Evolutionary conservation across 805 yeast genomes (phyloP).

Genomic region (Wickerhamiella kurtzmanii): DNA sequence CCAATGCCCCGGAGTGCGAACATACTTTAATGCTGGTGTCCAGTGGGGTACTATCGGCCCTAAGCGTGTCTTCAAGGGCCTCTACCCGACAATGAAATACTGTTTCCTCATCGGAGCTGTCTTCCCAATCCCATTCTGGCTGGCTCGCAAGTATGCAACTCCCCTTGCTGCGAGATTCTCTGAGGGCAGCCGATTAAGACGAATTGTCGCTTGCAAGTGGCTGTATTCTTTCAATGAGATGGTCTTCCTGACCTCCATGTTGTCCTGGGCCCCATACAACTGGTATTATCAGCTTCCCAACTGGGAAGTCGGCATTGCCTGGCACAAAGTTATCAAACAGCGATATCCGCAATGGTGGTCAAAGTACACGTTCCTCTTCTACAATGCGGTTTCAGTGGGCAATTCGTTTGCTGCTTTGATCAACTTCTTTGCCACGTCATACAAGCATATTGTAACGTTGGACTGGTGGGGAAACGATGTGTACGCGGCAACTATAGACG

Average conservation of each 20-base stretch:
- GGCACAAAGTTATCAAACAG: slow-evolving; percentile 33
- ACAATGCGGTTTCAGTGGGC: slow-evolving; percentile 37
- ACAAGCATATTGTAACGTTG: slow-evolving; percentile 24
- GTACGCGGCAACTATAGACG: slow-evolving; percentile 3
- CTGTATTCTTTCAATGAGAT: slow-evolving; percentile 8
- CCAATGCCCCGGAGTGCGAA: slow-evolving; percentile 28
- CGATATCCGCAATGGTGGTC: slow-evolving; percentile 39
- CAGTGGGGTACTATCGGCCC: slow-evolving; percentile 52
- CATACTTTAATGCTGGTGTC: slow-evolving; percentile 36
- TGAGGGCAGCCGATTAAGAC: not conserved
- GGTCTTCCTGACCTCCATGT: slow-evolving; percentile 3
- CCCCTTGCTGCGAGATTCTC: slow-evolving; percentile 1
- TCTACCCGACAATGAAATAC: slow-evolving; percentile 49
- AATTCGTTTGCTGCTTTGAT: slow-evolving; percentile 36
- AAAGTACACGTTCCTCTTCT: slow-evolving; percentile 36
- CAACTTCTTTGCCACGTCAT: slow-evolving; percentile 32
- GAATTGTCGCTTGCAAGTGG: not conserved
- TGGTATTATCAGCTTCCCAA: slow-evolving; percentile 32
- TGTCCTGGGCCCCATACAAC: slow-evolving; percentile 33
- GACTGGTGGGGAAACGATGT: slow-evolving; percentile 57
- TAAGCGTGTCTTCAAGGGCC: slow-evolving; percentile 31
- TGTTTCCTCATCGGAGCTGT: slow-evolving; percentile 43
- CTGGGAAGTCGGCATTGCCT: slow-evolving; percentile 28
- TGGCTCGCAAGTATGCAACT: slow-evolving; percentile 6
- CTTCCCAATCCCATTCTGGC: slow-evolving; percentile 12